Evolutionary conservation across 768 basidiomycete genomes (phyloP).

Genomic region (Rhizopogon roseolus): DNA sequence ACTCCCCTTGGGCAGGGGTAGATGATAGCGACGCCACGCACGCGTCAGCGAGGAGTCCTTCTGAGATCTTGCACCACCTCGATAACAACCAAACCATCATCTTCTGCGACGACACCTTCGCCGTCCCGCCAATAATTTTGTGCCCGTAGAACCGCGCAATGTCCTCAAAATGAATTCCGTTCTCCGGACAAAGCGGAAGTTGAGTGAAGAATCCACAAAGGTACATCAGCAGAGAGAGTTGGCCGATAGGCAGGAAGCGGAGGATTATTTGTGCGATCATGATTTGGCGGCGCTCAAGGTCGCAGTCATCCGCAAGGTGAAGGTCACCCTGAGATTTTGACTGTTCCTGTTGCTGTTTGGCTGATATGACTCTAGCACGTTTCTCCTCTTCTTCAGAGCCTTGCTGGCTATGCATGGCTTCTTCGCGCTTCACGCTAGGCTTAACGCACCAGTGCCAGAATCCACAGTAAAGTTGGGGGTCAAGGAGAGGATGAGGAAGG

Average conservation of each 20-base stretch:
- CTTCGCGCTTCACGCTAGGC: slow-evolving; percentile 34
- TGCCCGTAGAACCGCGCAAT: slow-evolving; percentile 44
- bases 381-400: slow-evolving; percentile 29
- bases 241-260: slow-evolving; percentile 40
- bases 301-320: slow-evolving; percentile 11
- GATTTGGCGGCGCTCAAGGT: slow-evolving; percentile 30
- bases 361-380: slow-evolving; percentile 11
- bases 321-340: slow-evolving; percentile 9
- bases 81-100: slow-evolving; percentile 30
- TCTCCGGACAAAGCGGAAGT: slow-evolving; percentile 45
- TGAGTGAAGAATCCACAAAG: slow-evolving; percentile 47
- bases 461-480: slow-evolving; percentile 33
- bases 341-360: slow-evolving; percentile 6
- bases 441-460: slow-evolving; percentile 42
- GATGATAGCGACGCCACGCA: slow-evolving; percentile 18
- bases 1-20: slow-evolving; percentile 3
- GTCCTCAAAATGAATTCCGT: slow-evolving; percentile 40
- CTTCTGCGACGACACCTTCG: slow-evolving; percentile 17
- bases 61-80: slow-evolving; percentile 22
- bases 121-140: slow-evolving; percentile 31
- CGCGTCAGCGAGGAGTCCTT: slow-evolving; percentile 17
- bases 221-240: slow-evolving; percentile 39
- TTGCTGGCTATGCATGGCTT: slow-evolving; percentile 22
- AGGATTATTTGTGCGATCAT: slow-evolving; percentile 42
- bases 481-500: slow-evolving; percentile 43